Conservation (phyloP, 192 early-diverging fungal genomes). For the Gaertneriomyces semiglobifer region DNA sequence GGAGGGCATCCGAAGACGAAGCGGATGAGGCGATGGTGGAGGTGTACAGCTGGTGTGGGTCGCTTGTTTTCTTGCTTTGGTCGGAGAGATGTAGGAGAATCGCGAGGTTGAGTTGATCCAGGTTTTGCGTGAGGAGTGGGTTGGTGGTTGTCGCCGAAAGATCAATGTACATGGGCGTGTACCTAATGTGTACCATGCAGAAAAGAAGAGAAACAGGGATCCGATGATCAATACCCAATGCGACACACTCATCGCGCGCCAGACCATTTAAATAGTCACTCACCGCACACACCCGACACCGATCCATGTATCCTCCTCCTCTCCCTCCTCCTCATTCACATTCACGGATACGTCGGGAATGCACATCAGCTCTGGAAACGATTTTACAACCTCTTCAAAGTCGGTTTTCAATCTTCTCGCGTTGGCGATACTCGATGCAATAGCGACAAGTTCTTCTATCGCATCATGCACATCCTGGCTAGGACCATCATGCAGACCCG, state of each 20-base stretch:
- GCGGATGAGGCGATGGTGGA: background rate
- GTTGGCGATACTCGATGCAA: no score
- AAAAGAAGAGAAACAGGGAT: background rate
- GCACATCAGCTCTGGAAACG: no score
- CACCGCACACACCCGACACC: slow-evolving; percentile 19
- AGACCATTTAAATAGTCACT: background rate
- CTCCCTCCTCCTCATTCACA: slow-evolving; percentile 2
- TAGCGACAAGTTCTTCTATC: no score
- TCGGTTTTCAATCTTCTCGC: no score
- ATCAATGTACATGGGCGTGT: slow-evolving; percentile 30
- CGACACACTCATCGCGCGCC: background rate
- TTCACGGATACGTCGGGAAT: background rate
- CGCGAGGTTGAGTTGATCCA: slow-evolving; percentile 18
- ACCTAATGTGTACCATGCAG: slow-evolving; percentile 1
- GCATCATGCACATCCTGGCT: no score
- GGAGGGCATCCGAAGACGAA: background rate
- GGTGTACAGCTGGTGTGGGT: background rate
- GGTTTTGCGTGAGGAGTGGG: slow-evolving; percentile 10
- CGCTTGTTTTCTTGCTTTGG: background rate
- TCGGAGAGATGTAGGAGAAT: slow-evolving; percentile 5
- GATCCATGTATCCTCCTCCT: slow-evolving; percentile 10
- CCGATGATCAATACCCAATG: background rate
- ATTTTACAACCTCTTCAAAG: no score
- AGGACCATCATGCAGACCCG: no score
- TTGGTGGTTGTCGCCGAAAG: slow-evolving; percentile 7